Evolutionary conservation across 2,329 filamentous ascomycete genomes (phyloP), one percentile per base, ranked within the genome.

Genomic region (Lasiodiplodia citricola): DNA sequence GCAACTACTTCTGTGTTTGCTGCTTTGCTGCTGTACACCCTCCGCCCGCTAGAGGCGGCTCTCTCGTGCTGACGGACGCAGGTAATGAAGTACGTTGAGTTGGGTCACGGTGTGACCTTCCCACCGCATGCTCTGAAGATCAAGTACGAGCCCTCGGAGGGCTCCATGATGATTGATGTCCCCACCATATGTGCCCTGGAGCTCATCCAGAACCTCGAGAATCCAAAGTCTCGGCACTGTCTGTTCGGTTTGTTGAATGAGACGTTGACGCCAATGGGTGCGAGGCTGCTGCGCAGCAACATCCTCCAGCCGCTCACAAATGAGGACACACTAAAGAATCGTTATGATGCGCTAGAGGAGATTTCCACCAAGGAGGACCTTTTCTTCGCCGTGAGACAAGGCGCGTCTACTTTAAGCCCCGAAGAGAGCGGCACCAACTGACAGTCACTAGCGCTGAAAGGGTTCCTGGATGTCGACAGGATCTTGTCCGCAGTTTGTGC

Each of bases 101-200:
- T 91, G 1, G 87, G 89, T 7, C 85, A 93, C 70, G 85, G 85
- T 4, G 85, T 91, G 70, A 88, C 86, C 0, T 96, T 97, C 76
- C 85, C 89, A 3, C 84, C 86, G n/a, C 91, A 96, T 76, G 94
- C 94, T 23, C 86, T 98, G 38, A 89, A 93, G 3, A 91, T 98
- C 75, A 91, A 89, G 71, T 97, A 97, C 73, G 91, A 95, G 74
- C 91, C 94, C 0, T 94, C 93, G 0, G 92, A 97, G 76, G 92
- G 95, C 28, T 92, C 93, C 0, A 97, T 98, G 94, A 93, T 97
- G 87, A 96, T 98, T 73, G 95, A 97, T 74, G 86, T 96, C 2
- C 91, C 93, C 0, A 97, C 94, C 0, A 93, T 97, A 35, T 87
- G 90, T 47, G 93, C 93, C 0, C 84, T 99, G 3, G 96, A 99